Evolutionary conservation across 2,329 filamentous ascomycete species (phyloP).

Genomic region (Aureobasidium mangrovei): DNA sequence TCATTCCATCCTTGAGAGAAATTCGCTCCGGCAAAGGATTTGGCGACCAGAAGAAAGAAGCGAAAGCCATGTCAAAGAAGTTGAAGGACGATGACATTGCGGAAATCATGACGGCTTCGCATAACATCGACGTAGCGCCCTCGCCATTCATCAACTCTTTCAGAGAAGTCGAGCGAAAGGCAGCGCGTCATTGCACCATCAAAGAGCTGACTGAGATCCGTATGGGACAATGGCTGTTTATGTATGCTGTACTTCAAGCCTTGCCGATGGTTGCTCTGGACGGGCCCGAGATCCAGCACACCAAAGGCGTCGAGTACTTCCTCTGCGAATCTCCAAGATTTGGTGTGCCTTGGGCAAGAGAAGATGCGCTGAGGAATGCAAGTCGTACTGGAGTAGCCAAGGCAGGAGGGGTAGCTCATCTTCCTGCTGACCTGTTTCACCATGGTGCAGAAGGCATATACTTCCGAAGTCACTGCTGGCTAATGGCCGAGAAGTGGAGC

Average conservation of each 20-base stretch:
- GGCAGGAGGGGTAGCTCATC: constrained; percentile 56
- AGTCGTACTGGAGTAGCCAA: constrained; percentile 61
- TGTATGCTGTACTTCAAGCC: constrained; percentile 69
- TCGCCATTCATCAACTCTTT: constrained; percentile 61
- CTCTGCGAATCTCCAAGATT: constrained; percentile 66
- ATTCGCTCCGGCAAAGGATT: constrained; percentile 56
- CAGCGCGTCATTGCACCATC: constrained; percentile 54
- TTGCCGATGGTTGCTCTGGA: constrained; percentile 71
- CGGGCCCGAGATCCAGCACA: constrained; percentile 59
- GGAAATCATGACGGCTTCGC: constrained; percentile 67
- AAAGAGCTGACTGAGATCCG: constrained; percentile 63
- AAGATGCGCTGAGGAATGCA: constrained; percentile 42
- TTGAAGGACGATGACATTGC: constrained; percentile 72
- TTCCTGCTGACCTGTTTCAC: constrained; percentile 56
- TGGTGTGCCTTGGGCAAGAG: constrained; percentile 63
- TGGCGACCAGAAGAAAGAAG: constrained; percentile 63
- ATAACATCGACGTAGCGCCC: constrained; percentile 64
- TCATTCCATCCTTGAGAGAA: constrained; percentile 60
- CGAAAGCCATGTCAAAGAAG: constrained; percentile 60
- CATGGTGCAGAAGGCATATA: constrained; percentile 61
- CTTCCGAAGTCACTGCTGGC: constrained; percentile 61
- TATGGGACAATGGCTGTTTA: constrained; percentile 71
- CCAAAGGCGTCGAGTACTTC: constrained; percentile 72
- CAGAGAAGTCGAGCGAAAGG: constrained; percentile 60
- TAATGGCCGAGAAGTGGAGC: constrained; percentile 53